A percentile compares a stretch with the other conserved stretches of the same genome.
Evolutionary conservation across 108 stramenopile genomes (phyloP).

Genomic region (Epithemia pelagica): DNA sequence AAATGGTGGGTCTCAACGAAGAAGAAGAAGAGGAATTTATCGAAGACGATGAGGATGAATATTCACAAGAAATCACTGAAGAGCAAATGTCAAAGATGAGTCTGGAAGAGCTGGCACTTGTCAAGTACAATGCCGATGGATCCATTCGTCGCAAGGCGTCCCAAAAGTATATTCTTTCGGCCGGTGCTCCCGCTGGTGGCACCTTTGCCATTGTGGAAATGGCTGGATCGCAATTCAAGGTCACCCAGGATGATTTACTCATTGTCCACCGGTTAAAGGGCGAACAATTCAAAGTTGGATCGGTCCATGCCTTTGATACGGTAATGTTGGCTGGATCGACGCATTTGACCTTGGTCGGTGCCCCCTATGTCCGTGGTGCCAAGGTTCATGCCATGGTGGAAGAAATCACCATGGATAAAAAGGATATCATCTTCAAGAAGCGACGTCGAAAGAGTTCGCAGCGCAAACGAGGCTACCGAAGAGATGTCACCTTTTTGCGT

Average conservation of each 20-base stretch:
- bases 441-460: constrained; percentile 84
- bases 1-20: constrained; percentile 12
- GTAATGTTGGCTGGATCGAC: constrained; percentile 64
- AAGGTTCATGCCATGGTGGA: constrained; percentile 83
- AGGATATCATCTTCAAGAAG: constrained; percentile 86
- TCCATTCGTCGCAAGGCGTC: constrained; percentile 50
- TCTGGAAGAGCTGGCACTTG: constrained; percentile 16
- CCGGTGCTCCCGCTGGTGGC: constrained; percentile 73
- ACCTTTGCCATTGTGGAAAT: constrained; percentile 68
- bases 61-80: neutral
- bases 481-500: constrained; percentile 75
- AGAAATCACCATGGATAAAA: constrained; percentile 83
- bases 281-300: constrained; percentile 59
- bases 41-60: constrained; percentile 26
- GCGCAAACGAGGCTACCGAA: constrained; percentile 74
- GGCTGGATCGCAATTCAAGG: constrained; percentile 81
- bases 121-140: constrained; percentile 48
- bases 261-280: constrained; percentile 74
- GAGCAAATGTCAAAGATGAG: neutral
- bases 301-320: constrained; percentile 61
- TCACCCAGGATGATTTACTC: constrained; percentile 71
- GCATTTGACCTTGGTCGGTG: constrained; percentile 67
- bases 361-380: constrained; percentile 66
- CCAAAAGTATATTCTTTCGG: constrained; percentile 41
- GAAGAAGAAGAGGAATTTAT: constrained; percentile 29